These are phyloP conservation scores for Primulina eburnea DNA, from an alignment of 257 asterid species.

Conservation along the genomic window DNA sequence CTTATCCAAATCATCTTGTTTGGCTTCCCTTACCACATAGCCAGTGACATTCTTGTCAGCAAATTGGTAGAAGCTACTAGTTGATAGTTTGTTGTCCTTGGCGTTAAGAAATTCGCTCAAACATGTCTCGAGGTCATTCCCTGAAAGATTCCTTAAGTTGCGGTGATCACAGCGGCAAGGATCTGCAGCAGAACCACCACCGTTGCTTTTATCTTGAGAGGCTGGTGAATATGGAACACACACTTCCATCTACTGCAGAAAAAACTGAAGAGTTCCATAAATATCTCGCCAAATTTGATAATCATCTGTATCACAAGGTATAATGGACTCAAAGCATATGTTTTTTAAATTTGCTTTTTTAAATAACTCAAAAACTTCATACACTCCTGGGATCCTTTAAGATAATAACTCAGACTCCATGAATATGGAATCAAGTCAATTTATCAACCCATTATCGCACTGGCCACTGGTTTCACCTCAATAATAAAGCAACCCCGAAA, in stretches of 20 bases:
- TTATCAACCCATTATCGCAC: not conserved
- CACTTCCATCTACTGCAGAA: slow-evolving; percentile 53
- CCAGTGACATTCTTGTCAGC: slow-evolving; percentile 24
- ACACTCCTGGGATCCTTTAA: not conserved
- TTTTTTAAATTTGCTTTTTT: no score
- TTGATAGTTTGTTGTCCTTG: slow-evolving; percentile 36
- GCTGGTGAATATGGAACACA: slow-evolving; percentile 39
- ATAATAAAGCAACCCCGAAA: not conserved
- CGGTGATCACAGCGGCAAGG: slow-evolving; percentile 30
- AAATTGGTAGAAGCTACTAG: slow-evolving; percentile 25
- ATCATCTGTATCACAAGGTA: slow-evolving; percentile 1
- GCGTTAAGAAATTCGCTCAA: slow-evolving; percentile 36
- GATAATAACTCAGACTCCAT: not conserved
- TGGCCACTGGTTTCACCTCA: not conserved
- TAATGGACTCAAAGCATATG: not conserved
- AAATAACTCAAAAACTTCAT: not conserved
- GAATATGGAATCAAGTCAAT: not conserved
- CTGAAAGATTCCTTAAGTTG: slow-evolving; percentile 31
- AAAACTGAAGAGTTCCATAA: slow-evolving; percentile 33
- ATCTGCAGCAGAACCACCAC: slow-evolving; percentile 36
- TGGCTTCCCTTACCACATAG: slow-evolving; percentile 31
- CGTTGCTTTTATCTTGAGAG: slow-evolving; percentile 41
- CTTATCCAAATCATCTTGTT: slow-evolving; percentile 25
- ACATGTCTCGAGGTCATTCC: slow-evolving; percentile 46
- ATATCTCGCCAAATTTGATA: slow-evolving; percentile 3